These are phyloP conservation scores for Thelephora aurantiotincta DNA, from an alignment of 768 basidiomycete genomes.

Conservation along the genomic window DNA sequence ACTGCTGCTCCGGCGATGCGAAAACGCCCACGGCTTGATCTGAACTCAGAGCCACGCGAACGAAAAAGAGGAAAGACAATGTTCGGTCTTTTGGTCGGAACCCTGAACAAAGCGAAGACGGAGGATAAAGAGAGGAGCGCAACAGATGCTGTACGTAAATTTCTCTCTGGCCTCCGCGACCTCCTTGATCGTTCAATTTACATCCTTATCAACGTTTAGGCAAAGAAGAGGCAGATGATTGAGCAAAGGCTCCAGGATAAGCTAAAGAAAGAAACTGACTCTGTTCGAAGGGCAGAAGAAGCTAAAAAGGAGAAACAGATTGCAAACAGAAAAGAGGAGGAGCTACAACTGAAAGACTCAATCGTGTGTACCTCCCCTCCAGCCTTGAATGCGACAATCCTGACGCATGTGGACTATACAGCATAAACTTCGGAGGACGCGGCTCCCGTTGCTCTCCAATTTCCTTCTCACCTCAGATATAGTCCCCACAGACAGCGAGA, in stretches of 20 bases:
- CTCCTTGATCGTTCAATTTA: neutral
- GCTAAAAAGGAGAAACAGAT: constrained; percentile 69
- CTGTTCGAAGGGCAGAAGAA: constrained; percentile 76
- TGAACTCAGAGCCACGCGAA: constrained; percentile 41
- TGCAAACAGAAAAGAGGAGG: constrained; percentile 73
- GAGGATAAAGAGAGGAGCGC: constrained; percentile 76
- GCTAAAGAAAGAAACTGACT: constrained; percentile 73
- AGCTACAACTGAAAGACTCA: constrained; percentile 67
- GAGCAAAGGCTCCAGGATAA: constrained; percentile 79
- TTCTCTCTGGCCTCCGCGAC: neutral
- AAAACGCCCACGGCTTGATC: constrained; percentile 65
- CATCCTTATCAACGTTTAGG: constrained; percentile 25
- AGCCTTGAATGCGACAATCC: neutral
- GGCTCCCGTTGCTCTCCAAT: constrained; percentile 59
- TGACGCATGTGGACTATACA: constrained; percentile 13
- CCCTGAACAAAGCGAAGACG: constrained; percentile 76
- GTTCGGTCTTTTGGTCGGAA: constrained; percentile 75
- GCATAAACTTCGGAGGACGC: constrained; percentile 62
- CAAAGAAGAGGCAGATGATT: constrained; percentile 71
- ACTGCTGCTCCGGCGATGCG: constrained; percentile 21
- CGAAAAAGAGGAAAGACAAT: constrained; percentile 79
- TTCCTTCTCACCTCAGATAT: constrained; percentile 65
- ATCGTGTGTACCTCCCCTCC: constrained; percentile 35
- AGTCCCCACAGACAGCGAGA: constrained; percentile 27
- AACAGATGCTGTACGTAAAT: constrained; percentile 58